A percentile compares a stretch with the other conserved stretches of the same genome.
Conservation (phyloP, 257 asterid species). For the Forsythia suspensa region DNA sequence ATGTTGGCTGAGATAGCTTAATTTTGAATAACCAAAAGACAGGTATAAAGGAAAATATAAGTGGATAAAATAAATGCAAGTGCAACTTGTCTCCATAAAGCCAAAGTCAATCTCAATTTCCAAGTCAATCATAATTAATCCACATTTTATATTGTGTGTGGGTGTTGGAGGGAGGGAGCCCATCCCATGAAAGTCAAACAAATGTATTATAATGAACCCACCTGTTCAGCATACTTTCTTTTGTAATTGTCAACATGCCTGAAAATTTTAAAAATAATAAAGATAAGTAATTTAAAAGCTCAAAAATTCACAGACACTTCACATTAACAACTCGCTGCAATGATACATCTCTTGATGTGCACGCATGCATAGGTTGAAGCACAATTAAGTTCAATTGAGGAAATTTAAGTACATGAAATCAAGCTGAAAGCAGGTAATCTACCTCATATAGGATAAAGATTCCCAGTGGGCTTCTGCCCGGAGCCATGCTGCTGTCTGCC, state of each 20-base stretch:
- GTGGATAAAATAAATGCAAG: constrained; percentile 2
- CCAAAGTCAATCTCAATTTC: not conserved
- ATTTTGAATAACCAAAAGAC: not conserved
- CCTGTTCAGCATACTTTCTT: constrained; percentile 92
- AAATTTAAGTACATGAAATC: constrained; percentile 7
- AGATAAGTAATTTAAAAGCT: constrained; percentile 20
- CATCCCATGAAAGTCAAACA: not conserved
- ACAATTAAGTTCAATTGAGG: not conserved
- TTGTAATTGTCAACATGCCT: constrained; percentile 76
- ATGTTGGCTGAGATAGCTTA: not conserved
- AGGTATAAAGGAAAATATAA: not conserved
- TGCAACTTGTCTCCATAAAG: not conserved
- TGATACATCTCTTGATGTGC: constrained; percentile 1
- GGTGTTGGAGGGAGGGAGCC: not conserved
- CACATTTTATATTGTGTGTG: not conserved
- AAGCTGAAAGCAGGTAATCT: constrained; percentile 24
- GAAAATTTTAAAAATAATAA: constrained; percentile 26
- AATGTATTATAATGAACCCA: constrained; percentile 32
- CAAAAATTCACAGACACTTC: not conserved
- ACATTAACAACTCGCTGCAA: not conserved
- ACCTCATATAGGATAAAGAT: constrained; percentile 76
- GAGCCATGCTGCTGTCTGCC: constrained; percentile 97
- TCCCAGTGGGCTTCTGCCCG: constrained; percentile 99
- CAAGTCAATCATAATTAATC: constrained; percentile 1
- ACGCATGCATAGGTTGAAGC: constrained; percentile 6